These are phyloP conservation scores for Starmerella stigmatis DNA, from an alignment of 805 yeast species.

Conservation along the genomic window DNA sequence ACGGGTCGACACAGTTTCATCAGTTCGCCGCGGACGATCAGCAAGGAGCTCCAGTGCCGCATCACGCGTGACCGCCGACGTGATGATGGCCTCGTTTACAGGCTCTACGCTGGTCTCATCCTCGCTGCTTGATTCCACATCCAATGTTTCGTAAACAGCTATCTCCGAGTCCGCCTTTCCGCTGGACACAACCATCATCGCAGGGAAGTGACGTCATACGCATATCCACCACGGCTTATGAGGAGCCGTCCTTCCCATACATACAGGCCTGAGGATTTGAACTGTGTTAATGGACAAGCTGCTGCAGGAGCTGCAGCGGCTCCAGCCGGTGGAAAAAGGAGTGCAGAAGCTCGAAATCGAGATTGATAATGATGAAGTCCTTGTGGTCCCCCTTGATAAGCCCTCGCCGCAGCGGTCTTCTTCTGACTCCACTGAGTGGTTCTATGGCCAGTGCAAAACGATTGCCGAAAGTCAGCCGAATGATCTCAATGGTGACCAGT, in stretches of 20 bases:
- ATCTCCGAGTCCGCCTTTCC: background rate
- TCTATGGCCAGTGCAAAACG: slow-evolving; percentile 8
- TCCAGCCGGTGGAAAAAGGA: background rate
- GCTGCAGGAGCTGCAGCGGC: slow-evolving; percentile 10
- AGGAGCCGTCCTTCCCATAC: too few species aligned
- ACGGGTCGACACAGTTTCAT: slow-evolving; percentile 2
- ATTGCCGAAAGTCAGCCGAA: slow-evolving; percentile 11
- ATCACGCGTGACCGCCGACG: background rate
- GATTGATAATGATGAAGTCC: slow-evolving; percentile 21
- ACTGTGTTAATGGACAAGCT: slow-evolving; percentile 17
- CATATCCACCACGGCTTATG: background rate
- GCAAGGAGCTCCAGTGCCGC: slow-evolving; percentile 6
- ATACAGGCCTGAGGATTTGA: too few species aligned
- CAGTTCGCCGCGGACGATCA: background rate
- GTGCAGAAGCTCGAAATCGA: slow-evolving; percentile 8
- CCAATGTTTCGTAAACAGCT: slow-evolving; percentile 9
- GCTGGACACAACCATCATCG: background rate
- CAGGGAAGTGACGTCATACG: background rate
- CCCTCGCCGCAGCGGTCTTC: background rate
- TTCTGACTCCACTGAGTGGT: slow-evolving; percentile 8
- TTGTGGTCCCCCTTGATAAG: slow-evolving; percentile 2
- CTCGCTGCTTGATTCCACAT: slow-evolving; percentile 1
- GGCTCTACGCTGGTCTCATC: background rate
- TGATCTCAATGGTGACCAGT: slow-evolving; percentile 11
- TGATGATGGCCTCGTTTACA: background rate